Evolutionary conservation across 1,284 basidiomycete species (phyloP), one percentile per base, ranked within the genome.

Genomic region (Rhodofomes roseus): DNA sequence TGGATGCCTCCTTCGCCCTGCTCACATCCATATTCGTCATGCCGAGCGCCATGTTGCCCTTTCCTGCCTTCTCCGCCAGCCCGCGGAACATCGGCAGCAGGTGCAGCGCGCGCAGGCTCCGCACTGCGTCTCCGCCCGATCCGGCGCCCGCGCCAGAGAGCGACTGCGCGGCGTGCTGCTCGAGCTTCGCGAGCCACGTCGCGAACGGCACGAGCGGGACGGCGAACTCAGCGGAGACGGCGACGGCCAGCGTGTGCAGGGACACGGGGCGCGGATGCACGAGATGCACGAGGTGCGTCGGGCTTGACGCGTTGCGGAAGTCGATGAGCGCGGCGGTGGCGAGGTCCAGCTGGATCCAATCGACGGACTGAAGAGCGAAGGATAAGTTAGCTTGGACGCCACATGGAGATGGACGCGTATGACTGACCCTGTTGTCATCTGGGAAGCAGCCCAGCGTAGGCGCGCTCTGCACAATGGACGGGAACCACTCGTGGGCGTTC

Each of bases 401-500:
- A 14, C 2, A 39, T 39, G 37, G 37, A 14, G n/a, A 41, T 18
- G 5, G 18, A 41, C 16, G 5, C 18, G 2, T n/a, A 16, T 20
- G 40, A 54, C 65, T 50, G 50, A 70, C 69, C 39, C 59, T 63
- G 14, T 55, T 37, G 31, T 63, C 57, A 41, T 65, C 63, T 1
- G 74, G 74, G 9, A 78, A 59, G 16, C 58, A 69, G 2, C 67
- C 66, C 2, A 74, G 63, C 16, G 65, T 58, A 1, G 70, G 43
- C 9, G 70, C 71, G 0, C 72, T 74, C 59, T 75, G 72, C n/a
- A 81, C 70, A 2, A 81, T 66, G 51, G 73, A 68, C 1, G 79
- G 79, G 18, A 81, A 66, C 79, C 79, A 81, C 54, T 82, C 79
- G n/a, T 67, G 70, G 53, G 70, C 66, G 46, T 74, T 76, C 80